Conservation (phyloP, 169 alveolate species). For the Cryptosporidium parvum region DNA sequence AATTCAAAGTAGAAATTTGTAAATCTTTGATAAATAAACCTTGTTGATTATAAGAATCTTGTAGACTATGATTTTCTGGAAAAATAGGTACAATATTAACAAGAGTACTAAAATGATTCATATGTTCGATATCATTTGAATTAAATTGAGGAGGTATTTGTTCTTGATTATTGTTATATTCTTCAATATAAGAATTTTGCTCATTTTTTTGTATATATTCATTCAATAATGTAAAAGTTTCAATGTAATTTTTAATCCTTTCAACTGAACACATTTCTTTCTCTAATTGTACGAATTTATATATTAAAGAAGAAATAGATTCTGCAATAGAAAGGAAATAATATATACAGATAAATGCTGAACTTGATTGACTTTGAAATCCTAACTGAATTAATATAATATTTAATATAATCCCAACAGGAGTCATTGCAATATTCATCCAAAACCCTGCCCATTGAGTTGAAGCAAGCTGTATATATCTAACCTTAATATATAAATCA, state of each 20-base stretch:
- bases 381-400: constrained; percentile 2
- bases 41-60: neutral
- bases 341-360: constrained; percentile 56
- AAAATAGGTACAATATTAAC: too few relatives aligned
- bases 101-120: neutral
- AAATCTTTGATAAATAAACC: constrained; percentile 40
- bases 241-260: constrained; percentile 35
- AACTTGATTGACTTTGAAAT: neutral
- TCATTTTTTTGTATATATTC: neutral
- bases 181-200: neutral
- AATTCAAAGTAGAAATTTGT: neutral
- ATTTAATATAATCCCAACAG: constrained; percentile 53
- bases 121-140: neutral
- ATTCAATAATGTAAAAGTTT: neutral
- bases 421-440: constrained; percentile 60
- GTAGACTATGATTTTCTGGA: neutral
- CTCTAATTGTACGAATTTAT: constrained; percentile 75
- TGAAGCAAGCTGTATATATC: constrained; percentile 46
- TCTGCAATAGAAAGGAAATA: constrained; percentile 78
- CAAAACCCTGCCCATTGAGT: constrained; percentile 76
- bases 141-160: neutral
- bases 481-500: constrained; percentile 21
- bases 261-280: constrained; percentile 82
- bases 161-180: too few relatives aligned
- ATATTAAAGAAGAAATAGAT: constrained; percentile 72